Conservation (phyloP, 371 early-diverging fungal genomes). For the Neoconidiobolus thromboides region DNA sequence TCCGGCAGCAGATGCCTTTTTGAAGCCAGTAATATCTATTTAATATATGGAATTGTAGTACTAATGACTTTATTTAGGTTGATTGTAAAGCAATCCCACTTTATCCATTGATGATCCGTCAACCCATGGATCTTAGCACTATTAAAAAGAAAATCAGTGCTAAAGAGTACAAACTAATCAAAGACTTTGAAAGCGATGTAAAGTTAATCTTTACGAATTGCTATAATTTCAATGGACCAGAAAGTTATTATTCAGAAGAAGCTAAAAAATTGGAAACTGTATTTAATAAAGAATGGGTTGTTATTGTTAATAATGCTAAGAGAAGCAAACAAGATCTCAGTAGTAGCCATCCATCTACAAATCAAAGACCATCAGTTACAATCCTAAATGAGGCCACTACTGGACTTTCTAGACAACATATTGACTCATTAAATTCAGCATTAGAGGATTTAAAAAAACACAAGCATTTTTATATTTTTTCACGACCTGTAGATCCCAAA, state of each 20-base stretch:
- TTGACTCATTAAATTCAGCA: background rate
- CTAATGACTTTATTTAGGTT: slow-evolving; percentile 14
- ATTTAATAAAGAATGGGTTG: background rate
- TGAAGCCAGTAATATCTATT: slow-evolving; percentile 18
- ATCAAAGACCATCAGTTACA: background rate
- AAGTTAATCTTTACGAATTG: slow-evolving; percentile 86
- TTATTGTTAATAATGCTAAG: background rate
- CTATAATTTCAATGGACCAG: slow-evolving; percentile 58
- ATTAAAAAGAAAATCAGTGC: slow-evolving; percentile 46
- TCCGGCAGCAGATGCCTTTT: slow-evolving; percentile 22
- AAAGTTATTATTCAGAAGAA: background rate
- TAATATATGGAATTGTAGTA: background rate
- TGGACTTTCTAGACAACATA: background rate
- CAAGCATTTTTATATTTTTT: slow-evolving; percentile 8
- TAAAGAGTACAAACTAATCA: slow-evolving; percentile 13
- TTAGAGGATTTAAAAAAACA: background rate
- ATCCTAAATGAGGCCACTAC: background rate
- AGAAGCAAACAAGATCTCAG: background rate
- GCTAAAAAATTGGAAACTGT: background rate
- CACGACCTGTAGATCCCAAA: slow-evolving; percentile 26
- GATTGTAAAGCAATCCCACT: slow-evolving; percentile 55
- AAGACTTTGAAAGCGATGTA: slow-evolving; percentile 41
- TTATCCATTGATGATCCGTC: slow-evolving; percentile 65
- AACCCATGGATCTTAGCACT: slow-evolving; percentile 95
- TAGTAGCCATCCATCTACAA: too few relatives aligned